Evolutionary conservation across 306 rosid genomes (phyloP).

Genomic region (Fragaria nilgerrensis): DNA sequence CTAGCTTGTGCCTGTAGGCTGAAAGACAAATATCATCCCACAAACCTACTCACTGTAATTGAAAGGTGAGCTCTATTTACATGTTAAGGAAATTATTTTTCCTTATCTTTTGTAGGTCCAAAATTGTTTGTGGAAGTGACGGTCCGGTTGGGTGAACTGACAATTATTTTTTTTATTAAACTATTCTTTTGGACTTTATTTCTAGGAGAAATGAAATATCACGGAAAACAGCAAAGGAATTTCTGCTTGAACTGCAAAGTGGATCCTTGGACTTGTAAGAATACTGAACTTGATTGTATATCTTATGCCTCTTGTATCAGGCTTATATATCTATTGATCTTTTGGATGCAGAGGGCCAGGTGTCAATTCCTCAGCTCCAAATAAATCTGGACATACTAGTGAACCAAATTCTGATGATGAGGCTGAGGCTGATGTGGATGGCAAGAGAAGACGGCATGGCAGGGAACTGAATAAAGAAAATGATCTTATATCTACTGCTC

Average conservation of each 20-base stretch:
- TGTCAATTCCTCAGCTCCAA: slow-evolving; percentile 55
- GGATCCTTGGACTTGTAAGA: slow-evolving; percentile 82
- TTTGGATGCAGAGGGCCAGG: slow-evolving; percentile 67
- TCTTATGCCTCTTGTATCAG: slow-evolving; percentile 2
- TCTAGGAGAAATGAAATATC: slow-evolving; percentile 95
- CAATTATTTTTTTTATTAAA: neutral
- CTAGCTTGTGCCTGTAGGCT: slow-evolving; percentile 55
- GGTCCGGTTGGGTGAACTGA: neutral
- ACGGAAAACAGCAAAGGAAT: slow-evolving; percentile 72
- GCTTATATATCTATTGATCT: slow-evolving; percentile 15
- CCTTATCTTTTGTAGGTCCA: neutral
- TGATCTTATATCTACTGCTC: slow-evolving; percentile 77
- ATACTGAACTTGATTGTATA: neutral
- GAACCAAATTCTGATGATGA: slow-evolving; percentile 96
- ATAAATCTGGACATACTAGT: slow-evolving; percentile 66
- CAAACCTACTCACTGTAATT: slow-evolving; percentile 78
- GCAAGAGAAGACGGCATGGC: slow-evolving; percentile 70
- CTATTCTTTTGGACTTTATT: slow-evolving; percentile 5
- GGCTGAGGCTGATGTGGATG: slow-evolving; percentile 65
- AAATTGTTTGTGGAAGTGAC: neutral
- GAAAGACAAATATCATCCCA: slow-evolving; percentile 95
- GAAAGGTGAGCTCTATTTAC: slow-evolving; percentile 59
- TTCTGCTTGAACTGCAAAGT: slow-evolving; percentile 87
- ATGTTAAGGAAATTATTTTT: slow-evolving; percentile 10
- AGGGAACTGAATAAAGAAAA: slow-evolving; percentile 66